Percentiles rank a stretch among this genome's conserved stretches.
Evolutionary conservation across 2,329 filamentous ascomycete genomes (phyloP).

Genomic region (Aspergillus eucalypticola): DNA sequence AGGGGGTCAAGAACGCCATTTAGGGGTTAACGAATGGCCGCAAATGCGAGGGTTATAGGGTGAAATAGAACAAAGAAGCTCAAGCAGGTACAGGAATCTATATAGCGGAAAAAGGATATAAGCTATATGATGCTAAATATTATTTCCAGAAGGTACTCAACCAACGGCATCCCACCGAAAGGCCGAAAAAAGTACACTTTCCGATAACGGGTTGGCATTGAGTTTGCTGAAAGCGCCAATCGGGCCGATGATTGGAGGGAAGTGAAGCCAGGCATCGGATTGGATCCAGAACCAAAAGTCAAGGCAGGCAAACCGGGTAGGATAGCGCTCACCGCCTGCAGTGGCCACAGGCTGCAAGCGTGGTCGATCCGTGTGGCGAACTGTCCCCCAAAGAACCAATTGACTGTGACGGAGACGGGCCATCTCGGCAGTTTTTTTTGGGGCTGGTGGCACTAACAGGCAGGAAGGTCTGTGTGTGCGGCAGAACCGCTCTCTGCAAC

Average conservation of each 20-base stretch:
- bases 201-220: slow-evolving; percentile 1
- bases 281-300: slow-evolving; percentile 4
- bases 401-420: background rate
- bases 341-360: slow-evolving; percentile 3
- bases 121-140: too few species aligned
- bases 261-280: background rate
- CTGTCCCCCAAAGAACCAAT: background rate
- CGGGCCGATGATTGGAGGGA: background rate
- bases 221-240: background rate
- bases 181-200: background rate
- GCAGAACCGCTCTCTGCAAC: background rate
- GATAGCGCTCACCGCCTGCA: slow-evolving; percentile 2
- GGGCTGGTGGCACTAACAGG: background rate
- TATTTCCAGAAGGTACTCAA: background rate
- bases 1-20: too few species aligned
- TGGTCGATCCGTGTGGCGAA: slow-evolving; percentile 9
- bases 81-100: too few species aligned
- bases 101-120: too few species aligned
- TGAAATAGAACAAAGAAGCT: too few species aligned
- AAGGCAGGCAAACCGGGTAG: background rate
- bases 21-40: too few species aligned
- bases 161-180: background rate
- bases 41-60: too few species aligned
- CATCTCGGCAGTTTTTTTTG: background rate
- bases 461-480: background rate